Base-by-base conservation (phyloP, 2,329 filamentous ascomycete genomes). In the Alternaria ventricosa region DNA sequence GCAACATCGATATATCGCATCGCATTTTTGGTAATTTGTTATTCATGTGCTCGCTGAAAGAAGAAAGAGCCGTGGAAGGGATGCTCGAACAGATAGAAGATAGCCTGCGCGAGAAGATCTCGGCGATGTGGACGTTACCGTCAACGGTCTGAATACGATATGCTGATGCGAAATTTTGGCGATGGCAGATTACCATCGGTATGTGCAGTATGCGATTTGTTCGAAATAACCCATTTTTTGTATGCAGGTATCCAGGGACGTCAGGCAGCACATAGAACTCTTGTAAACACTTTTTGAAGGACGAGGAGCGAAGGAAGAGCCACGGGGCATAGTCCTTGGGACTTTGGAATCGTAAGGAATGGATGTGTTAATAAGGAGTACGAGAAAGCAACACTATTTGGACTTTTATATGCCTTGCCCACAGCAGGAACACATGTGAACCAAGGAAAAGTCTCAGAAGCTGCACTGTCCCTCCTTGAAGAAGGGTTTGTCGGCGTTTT, bases 21-120 rank as follows among this genome's bases (percentile, higher is more conserved):
- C 7, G 7, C 15, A 15, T 5, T 6, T 18, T 41, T 41, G 36
- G 8, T 6, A 18, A 3, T 41, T 18, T 1, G 2, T 41, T 5
- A 2, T 41, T 41, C 36, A 2, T 41, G 9, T 5, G 4, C 5
- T 6, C 36, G n/a, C n/a, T 18, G 4, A 41, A 41, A 15, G 13
- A 3, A 41, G n/a, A 0, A 18, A 18, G 36, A 41, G 9, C 15
- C 1, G 1, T 11, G 3, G 36, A 41, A 41, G 0, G 4, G 0
- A 11, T 18, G 0, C 18, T 6, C 4, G 5, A 18, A 18, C 36
- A 6, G 1, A 41, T 6, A 3, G 36, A 3, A 41, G 36, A 6
- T 41, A 18, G 36, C 36, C 1, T 18, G 36, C 36, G n/a, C 36
- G 5, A 41, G 36, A 1, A 10, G 2, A 41, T 41, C 1, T 3